Conservation (phyloP, 495 filamentous ascomycete species). For the Pyrenula aspistea region DNA sequence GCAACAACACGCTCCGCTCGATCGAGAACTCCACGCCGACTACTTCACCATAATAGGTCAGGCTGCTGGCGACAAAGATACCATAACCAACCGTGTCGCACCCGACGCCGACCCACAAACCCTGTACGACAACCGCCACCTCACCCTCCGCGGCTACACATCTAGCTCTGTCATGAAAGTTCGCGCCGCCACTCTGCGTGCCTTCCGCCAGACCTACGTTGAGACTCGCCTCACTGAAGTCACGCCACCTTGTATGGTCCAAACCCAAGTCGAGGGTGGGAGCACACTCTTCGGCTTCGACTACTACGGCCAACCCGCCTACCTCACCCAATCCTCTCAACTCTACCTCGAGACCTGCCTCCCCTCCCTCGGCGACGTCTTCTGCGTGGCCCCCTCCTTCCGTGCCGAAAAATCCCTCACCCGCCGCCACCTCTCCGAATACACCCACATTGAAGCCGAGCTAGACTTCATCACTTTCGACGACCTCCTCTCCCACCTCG, state of each 20-base stretch:
- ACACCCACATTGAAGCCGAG: slow-evolving; percentile 95
- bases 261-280: slow-evolving; percentile 96
- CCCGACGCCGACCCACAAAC: slow-evolving; percentile 68
- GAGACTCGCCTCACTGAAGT: slow-evolving; percentile 73
- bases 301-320: slow-evolving; percentile 92
- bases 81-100: slow-evolving; percentile 85
- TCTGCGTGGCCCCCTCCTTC: slow-evolving; percentile 97
- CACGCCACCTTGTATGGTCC: slow-evolving; percentile 90
- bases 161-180: slow-evolving; percentile 87
- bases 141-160: slow-evolving; percentile 81
- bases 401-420: slow-evolving; percentile 94
- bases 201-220: slow-evolving; percentile 73
- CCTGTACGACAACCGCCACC: slow-evolving; percentile 78
- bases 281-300: slow-evolving; percentile 86
- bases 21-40: slow-evolving; percentile 89
- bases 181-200: slow-evolving; percentile 68
- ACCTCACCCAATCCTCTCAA: slow-evolving; percentile 93
- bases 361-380: slow-evolving; percentile 83
- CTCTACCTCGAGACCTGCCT: slow-evolving; percentile 95
- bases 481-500: slow-evolving; percentile 83
- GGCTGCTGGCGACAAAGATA: slow-evolving; percentile 80
- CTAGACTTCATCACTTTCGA: slow-evolving; percentile 91
- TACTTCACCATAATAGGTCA: slow-evolving; percentile 79
- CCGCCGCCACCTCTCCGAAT: slow-evolving; percentile 87
- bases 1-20: slow-evolving; percentile 68